Evolutionary conservation across 73 alveolate species (phyloP).

Genomic region (Paramecium pentaurelia): DNA sequence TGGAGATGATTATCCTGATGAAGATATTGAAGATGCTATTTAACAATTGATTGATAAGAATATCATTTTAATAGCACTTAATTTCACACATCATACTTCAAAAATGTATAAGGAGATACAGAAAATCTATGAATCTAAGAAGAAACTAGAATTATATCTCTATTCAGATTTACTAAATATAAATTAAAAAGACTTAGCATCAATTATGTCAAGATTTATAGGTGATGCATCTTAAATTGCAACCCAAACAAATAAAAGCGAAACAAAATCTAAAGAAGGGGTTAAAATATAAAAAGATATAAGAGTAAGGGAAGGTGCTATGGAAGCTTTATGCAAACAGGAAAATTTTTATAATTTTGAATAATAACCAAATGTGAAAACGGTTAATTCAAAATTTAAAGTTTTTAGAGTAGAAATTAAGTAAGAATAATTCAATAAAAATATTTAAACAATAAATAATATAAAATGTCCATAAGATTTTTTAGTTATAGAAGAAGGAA

Average conservation of each 20-base stretch:
- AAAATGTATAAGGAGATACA: background rate
- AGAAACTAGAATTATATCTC: background rate
- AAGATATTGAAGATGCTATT: background rate
- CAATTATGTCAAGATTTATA: background rate
- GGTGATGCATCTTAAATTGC: background rate
- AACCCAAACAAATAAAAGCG: background rate
- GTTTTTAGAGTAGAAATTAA: background rate
- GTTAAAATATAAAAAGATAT: background rate
- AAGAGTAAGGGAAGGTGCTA: background rate
- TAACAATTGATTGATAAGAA: background rate
- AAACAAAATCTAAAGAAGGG: background rate
- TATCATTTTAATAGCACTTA: background rate
- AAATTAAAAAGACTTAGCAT: background rate
- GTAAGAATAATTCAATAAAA: background rate
- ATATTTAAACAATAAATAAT: background rate
- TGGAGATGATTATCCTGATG: background rate
- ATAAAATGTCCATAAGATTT: background rate
- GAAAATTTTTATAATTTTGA: slow-evolving; percentile 12
- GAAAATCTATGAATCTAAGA: background rate
- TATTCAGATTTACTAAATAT: background rate
- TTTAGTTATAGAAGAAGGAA: background rate
- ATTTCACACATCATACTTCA: background rate
- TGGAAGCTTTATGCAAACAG: background rate
- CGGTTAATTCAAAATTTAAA: background rate
- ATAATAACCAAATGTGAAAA: background rate